phyloP scores from a whole-genome alignment of 2,329 filamentous ascomycete species.

The Colletotrichum ledebouriae region DNA sequence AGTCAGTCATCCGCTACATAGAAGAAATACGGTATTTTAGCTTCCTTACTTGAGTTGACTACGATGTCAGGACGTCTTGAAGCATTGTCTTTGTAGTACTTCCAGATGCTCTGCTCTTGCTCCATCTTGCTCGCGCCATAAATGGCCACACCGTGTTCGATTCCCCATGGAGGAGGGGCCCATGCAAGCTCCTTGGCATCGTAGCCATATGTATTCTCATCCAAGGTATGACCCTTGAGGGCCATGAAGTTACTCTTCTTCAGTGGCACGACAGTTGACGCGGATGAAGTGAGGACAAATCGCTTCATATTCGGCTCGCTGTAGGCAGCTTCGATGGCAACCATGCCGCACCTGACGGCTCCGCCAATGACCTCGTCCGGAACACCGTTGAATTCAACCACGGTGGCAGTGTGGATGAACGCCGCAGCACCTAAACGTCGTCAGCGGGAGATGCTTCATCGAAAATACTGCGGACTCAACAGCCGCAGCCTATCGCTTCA shows the following conservation, averaged over 20 bases:
- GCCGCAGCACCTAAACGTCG: conserved; percentile 42
- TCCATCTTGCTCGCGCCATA: conserved; percentile 57
- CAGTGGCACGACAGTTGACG: conserved; percentile 20
- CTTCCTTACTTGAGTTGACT: conserved; percentile 25
- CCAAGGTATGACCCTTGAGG: conserved; percentile 42
- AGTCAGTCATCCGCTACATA: not conserved
- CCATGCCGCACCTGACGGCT: conserved; percentile 48
- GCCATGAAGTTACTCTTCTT: conserved; percentile 43
- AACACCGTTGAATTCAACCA: conserved; percentile 51
- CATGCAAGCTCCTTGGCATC: conserved; percentile 30
- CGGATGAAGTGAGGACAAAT: conserved; percentile 29
- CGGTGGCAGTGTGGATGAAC: conserved; percentile 56
- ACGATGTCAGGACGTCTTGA: conserved; percentile 41
- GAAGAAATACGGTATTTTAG: not conserved
- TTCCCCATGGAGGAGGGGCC: conserved; percentile 19
- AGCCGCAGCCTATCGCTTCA: not conserved
- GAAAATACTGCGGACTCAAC: not conserved
- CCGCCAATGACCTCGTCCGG: conserved; percentile 55
- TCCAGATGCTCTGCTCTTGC: conserved; percentile 55
- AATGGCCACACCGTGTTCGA: conserved; percentile 46
- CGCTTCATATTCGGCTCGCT: conserved; percentile 29
- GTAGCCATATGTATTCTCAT: conserved; percentile 3
- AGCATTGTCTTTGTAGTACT: conserved; percentile 51
- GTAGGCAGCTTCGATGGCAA: conserved; percentile 47
- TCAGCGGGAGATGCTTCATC: not conserved